Conservation (phyloP, 2,329 filamentous ascomycete genomes). For the Aspergillus sp. region DNA sequence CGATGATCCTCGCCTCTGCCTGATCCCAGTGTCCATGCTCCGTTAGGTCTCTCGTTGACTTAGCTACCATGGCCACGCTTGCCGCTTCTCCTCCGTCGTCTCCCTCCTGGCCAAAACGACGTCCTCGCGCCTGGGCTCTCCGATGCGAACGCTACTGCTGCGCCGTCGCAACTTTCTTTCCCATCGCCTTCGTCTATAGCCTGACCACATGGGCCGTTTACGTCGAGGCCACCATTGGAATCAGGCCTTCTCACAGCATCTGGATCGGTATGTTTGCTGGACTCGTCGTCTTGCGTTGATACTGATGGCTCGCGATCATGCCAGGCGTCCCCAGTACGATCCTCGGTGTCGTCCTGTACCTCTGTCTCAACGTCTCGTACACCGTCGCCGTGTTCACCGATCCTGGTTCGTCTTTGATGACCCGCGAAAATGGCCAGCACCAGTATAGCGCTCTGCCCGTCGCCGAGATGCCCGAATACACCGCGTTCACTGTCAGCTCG, state of each 20-base stretch:
- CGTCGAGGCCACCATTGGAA: conserved; percentile 68
- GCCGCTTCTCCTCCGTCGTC: conserved; percentile 31
- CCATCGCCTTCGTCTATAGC: conserved; percentile 79
- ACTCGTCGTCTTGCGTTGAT: conserved; percentile 3
- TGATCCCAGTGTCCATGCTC: conserved; percentile 1
- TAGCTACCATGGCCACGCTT: conserved; percentile 27
- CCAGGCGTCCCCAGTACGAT: conserved; percentile 43
- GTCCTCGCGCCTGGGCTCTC: conserved; percentile 34
- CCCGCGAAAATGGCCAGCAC: conserved; percentile 21
- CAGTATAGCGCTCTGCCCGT: conserved; percentile 72
- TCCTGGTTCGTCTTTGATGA: conserved; percentile 57
- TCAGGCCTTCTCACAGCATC: conserved; percentile 41
- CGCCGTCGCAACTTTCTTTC: conserved; percentile 67
- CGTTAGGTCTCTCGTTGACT: background rate
- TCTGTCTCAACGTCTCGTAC: conserved; percentile 79
- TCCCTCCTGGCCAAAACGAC: conserved; percentile 32
- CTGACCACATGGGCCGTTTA: conserved; percentile 91
- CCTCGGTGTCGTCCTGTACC: conserved; percentile 61
- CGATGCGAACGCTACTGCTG: conserved; percentile 76
- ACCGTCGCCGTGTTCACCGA: conserved; percentile 87
- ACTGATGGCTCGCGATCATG: conserved; percentile 2
- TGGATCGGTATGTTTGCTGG: conserved; percentile 31
- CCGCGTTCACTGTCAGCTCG: conserved; percentile 84
- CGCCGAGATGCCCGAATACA: conserved; percentile 52
- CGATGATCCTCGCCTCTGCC: conserved; percentile 8